These are phyloP conservation scores for Gossypium bickii DNA, from an alignment of 345 rosid species.

Conservation along the genomic window DNA sequence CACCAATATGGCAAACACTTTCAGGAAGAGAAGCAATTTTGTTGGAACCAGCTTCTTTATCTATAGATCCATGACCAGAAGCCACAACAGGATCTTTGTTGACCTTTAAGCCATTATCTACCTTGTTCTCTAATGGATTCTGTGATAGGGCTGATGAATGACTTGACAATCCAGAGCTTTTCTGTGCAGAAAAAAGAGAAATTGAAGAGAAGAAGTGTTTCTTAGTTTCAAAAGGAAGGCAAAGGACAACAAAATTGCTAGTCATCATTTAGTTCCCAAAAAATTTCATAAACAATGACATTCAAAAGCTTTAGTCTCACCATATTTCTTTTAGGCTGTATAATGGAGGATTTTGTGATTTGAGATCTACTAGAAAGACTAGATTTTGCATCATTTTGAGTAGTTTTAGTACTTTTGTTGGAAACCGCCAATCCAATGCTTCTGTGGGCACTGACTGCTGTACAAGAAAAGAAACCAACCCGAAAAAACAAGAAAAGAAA, in stretches of 20 bases:
- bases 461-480: constrained; percentile 18
- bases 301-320: constrained; percentile 38
- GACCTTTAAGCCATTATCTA: constrained; percentile 29
- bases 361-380: constrained; percentile 36
- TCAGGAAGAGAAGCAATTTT: constrained; percentile 33
- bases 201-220: constrained; percentile 10
- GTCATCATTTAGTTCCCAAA: constrained; percentile 12
- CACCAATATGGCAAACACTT: constrained; percentile 23
- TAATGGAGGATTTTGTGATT: constrained; percentile 38
- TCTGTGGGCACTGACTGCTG: constrained; percentile 39
- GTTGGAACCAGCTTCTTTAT: constrained; percentile 22
- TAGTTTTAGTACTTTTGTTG: constrained; percentile 28
- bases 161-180: constrained; percentile 27
- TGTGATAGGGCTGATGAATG: constrained; percentile 34
- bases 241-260: constrained; percentile 9
- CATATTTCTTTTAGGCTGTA: constrained; percentile 49
- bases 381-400: constrained; percentile 37
- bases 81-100: constrained; percentile 28
- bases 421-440: constrained; percentile 34
- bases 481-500: constrained; percentile 11
- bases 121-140: constrained; percentile 25
- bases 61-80: constrained; percentile 29
- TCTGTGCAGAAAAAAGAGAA: constrained; percentile 32
- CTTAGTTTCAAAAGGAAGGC: constrained; percentile 12
- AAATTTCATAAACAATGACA: constrained; percentile 7